Evolutionary conservation across 306 rosid species (phyloP), one percentile per base, ranked within the genome.

Genomic region (Lupinus albus): DNA sequence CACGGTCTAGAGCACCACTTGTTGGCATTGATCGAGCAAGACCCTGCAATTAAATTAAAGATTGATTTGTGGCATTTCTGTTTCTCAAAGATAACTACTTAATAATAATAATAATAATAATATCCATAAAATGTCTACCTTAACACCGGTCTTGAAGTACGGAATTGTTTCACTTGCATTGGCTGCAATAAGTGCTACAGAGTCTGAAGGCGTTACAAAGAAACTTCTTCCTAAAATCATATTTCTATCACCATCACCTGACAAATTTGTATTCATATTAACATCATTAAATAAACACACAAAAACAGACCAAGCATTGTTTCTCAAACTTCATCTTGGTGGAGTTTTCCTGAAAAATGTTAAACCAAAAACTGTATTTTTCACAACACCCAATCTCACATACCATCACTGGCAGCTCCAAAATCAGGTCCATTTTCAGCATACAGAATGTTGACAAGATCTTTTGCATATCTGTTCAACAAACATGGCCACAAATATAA

Each of bases 381-480:
- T n/a, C n/a, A n/a, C n/a, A n/a, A n/a, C n/a, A n/a, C n/a, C n/a
- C n/a, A n/a, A n/a, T n/a, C 75, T 48, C 57, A 53, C 76, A 75
- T 86, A 94, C 99, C 99, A 85, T 94, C 99, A 81, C 99, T 94
- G 59, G 97, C 97, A 36, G 97, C 97, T 58, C 97, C 99, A 20
- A 94, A 86, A 87, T 91, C 99, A 64, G 96, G 95, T 78, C 95
- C 99, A 55, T 88, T 83, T 74, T 84, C 84, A 62, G 82, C 73
- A 57, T 82, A 90, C 87, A 94, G 11, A 81, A 88, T 81, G 79
- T 81, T 45, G 68, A 91, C 97, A 70, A 94, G 85, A 70, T 94
- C 99, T 87, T 94, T 87, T 0, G 99, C 99, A 51, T 94, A 94
- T 73, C 99, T 94, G 82, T 74, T 79, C 57, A 65, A 25, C 32